These are phyloP conservation scores for Dendryphion nanum DNA, from an alignment of 2,329 filamentous ascomycete species.

Conservation along the genomic window DNA sequence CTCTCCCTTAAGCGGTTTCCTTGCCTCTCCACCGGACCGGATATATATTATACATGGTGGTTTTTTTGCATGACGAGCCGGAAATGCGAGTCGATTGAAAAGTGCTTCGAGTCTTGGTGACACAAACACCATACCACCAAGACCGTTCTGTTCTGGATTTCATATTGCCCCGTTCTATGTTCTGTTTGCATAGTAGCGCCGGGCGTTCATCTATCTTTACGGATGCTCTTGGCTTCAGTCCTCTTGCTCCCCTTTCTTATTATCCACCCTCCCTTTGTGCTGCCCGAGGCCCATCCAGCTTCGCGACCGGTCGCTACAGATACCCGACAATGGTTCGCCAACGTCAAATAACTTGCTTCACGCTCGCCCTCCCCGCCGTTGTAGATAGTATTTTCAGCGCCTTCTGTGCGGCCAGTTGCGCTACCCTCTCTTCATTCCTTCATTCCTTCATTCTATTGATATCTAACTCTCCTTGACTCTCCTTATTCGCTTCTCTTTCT, in stretches of 20 bases:
- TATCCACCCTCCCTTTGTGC: conserved; percentile 1
- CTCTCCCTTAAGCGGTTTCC: no score
- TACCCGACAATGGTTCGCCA: conserved; percentile 10
- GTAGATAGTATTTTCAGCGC: conserved; percentile 6
- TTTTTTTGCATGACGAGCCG: no score
- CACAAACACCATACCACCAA: no score
- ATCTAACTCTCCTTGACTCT: conserved; percentile 2
- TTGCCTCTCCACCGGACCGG: no score
- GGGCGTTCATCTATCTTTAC: conserved; percentile 7
- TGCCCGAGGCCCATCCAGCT: conserved; percentile 3
- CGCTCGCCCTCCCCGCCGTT: conserved; percentile 1
- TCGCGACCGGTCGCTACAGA: conserved; percentile 17
- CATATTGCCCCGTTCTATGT: conserved; percentile 2
- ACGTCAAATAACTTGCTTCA: neutral
- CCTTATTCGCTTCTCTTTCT: conserved; percentile 2
- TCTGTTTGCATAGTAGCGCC: conserved; percentile 15
- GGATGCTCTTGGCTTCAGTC: neutral
- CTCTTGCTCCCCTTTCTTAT: conserved; percentile 2
- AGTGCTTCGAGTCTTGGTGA: neutral
- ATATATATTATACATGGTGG: no score
- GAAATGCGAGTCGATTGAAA: no score
- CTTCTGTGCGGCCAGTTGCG: conserved; percentile 5
- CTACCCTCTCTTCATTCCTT: conserved; percentile 1
- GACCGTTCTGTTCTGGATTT: no score
- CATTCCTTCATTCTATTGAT: neutral